Percentiles rank a stretch among this genome's conserved stretches.
Evolutionary conservation across 768 basidiomycete genomes (phyloP).

Genomic region (Epithele typhae): DNA sequence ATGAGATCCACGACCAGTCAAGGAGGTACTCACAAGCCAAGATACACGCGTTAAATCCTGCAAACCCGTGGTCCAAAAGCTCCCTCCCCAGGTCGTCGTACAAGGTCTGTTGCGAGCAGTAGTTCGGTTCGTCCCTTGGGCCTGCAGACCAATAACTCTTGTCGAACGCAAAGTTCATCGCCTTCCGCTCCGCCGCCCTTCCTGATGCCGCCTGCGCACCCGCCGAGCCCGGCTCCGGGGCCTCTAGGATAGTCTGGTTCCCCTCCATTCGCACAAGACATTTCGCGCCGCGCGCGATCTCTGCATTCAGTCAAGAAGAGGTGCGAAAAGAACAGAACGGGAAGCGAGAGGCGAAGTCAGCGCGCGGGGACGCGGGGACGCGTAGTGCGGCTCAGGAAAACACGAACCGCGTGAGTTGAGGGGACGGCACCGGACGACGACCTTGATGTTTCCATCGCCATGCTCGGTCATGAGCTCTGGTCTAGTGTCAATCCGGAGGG

Average conservation of each 20-base stretch:
- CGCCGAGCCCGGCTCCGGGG: slow-evolving; percentile 70
- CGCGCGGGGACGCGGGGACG: not conserved
- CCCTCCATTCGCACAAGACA: slow-evolving; percentile 93
- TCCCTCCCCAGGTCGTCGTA: slow-evolving; percentile 95
- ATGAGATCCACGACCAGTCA: not conserved
- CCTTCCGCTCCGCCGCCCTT: slow-evolving; percentile 86
- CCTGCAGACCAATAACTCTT: slow-evolving; percentile 98
- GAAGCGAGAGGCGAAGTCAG: not conserved
- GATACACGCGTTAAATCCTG: slow-evolving; percentile 98
- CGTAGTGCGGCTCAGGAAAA: slow-evolving; percentile 1
- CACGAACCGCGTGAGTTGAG: slow-evolving; percentile 88
- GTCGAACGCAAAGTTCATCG: slow-evolving; percentile 91
- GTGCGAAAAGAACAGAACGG: not conserved
- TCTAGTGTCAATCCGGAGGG: no score
- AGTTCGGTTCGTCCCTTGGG: slow-evolving; percentile 79
- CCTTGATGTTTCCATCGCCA: slow-evolving; percentile 88
- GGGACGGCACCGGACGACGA: slow-evolving; percentile 93
- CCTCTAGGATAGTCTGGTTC: slow-evolving; percentile 88
- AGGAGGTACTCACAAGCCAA: slow-evolving; percentile 82
- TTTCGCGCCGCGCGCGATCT: slow-evolving; percentile 91
- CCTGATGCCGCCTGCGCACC: slow-evolving; percentile 54
- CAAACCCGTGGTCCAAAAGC: slow-evolving; percentile 90
- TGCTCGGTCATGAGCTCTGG: slow-evolving; percentile 55
- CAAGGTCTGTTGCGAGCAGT: slow-evolving; percentile 92
- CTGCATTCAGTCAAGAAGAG: slow-evolving; percentile 35